A percentile compares a stretch with the other conserved stretches of the same genome.
Evolutionary conservation across 495 filamentous ascomycete genomes (phyloP).

Genomic region (Penicillium odoratum): DNA sequence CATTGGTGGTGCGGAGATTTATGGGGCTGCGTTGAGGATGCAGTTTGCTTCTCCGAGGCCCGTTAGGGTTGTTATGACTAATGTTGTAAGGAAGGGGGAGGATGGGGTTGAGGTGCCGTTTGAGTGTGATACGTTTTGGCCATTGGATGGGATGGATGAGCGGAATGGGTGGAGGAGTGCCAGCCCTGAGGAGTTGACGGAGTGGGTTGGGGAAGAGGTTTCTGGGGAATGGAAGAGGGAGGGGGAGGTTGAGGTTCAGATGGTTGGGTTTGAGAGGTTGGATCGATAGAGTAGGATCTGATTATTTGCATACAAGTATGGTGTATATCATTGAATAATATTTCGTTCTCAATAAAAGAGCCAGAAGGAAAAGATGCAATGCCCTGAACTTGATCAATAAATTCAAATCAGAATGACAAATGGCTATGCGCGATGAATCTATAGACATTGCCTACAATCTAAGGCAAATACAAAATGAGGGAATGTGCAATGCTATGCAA

Average conservation of each 20-base stretch:
- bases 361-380: neutral
- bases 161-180: constrained; percentile 40
- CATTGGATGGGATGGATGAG: constrained; percentile 43
- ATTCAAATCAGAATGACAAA: neutral
- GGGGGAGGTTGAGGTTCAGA: constrained; percentile 43
- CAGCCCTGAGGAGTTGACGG: constrained; percentile 36
- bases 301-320: neutral
- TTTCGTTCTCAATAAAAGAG: neutral
- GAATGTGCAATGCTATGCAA: constrained; percentile 23
- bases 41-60: constrained; percentile 16
- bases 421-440: neutral
- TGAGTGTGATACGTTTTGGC: constrained; percentile 90
- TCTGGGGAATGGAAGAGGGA: constrained; percentile 40
- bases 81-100: constrained; percentile 39
- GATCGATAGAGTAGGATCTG: neutral
- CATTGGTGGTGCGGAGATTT: constrained; percentile 89
- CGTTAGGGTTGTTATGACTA: constrained; percentile 48
- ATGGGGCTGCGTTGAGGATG: constrained; percentile 62
- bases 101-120: constrained; percentile 59
- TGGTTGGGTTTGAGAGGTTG: constrained; percentile 46
- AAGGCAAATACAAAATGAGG: neutral
- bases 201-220: constrained; percentile 48
- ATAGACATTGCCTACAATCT: neutral
- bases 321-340: neutral
- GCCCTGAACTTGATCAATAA: neutral